A percentile compares a stretch with the other conserved stretches of the same genome.
These are phyloP conservation scores for Scedosporium boydii DNA, from an alignment of 2,329 filamentous ascomycete genomes.

Conservation along the genomic window DNA sequence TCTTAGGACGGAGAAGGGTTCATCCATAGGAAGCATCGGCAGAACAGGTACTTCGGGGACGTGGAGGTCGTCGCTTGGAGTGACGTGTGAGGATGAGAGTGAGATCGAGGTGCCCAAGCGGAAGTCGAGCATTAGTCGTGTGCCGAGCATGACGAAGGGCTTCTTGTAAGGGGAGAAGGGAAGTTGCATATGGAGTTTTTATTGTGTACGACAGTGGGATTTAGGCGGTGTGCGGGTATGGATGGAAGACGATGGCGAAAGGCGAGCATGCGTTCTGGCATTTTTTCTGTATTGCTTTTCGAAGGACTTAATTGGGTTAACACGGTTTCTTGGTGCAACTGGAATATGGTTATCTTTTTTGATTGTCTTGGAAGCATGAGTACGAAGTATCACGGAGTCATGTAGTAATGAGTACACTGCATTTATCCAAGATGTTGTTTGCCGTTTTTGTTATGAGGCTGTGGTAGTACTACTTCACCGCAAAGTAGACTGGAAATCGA, in stretches of 20 bases:
- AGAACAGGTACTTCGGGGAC: conserved; percentile 19
- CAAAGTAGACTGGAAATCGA: neutral
- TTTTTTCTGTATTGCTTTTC: neutral
- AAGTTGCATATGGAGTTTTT: neutral
- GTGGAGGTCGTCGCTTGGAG: conserved; percentile 36
- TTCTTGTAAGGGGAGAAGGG: conserved; percentile 44
- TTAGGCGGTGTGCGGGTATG: neutral
- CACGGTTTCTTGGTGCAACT: neutral
- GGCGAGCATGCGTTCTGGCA: neutral
- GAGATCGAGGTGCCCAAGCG: conserved; percentile 49
- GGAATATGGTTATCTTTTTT: neutral
- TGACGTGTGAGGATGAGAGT: conserved; percentile 30
- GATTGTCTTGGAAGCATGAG: neutral
- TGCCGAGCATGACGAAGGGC: conserved; percentile 66
- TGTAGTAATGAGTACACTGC: neutral
- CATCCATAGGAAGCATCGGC: conserved; percentile 20
- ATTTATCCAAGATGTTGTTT: neutral
- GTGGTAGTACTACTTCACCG: neutral
- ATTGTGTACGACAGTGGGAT: neutral
- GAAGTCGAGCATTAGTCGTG: conserved; percentile 55
- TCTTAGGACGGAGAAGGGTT: conserved; percentile 54
- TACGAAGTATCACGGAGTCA: neutral
- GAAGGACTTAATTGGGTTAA: neutral
- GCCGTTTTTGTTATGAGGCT: neutral
- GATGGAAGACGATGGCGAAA: neutral